phyloP scores from a whole-genome alignment of 2,329 filamentous ascomycete species.

The Saccharata proteae region DNA sequence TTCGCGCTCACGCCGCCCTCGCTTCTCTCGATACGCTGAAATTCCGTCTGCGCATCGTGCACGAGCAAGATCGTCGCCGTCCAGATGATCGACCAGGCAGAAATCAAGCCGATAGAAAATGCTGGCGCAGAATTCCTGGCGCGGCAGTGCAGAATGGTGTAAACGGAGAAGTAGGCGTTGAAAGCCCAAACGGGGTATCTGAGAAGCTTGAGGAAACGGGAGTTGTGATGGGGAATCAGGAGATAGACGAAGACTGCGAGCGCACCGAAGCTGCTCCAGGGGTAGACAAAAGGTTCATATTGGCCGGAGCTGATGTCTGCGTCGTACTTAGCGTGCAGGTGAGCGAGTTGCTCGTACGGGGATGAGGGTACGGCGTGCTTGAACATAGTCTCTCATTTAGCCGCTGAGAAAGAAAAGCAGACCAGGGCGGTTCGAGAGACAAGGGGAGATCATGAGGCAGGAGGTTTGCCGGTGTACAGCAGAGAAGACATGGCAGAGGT shows the following conservation, averaged over 20 bases:
- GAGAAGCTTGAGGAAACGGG: conserved; percentile 25
- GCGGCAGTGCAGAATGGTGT: conserved; percentile 32
- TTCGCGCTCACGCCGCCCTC: conserved; percentile 11
- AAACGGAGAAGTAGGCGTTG: conserved; percentile 31
- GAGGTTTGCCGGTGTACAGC: too few relatives aligned
- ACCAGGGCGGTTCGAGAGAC: too few relatives aligned
- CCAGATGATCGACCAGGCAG: conserved; percentile 44
- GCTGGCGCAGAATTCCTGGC: conserved; percentile 39
- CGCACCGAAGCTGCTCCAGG: conserved; percentile 28
- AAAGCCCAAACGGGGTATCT: conserved; percentile 35
- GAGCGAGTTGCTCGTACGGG: conserved; percentile 20
- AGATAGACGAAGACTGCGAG: conserved; percentile 36
- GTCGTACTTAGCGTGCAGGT: conserved; percentile 30
- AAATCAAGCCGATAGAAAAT: conserved; percentile 43
- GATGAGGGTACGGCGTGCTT: too few relatives aligned
- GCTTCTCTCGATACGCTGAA: conserved; percentile 41
- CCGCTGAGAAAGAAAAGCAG: too few relatives aligned
- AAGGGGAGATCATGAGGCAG: too few relatives aligned
- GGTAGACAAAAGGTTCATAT: conserved; percentile 32
- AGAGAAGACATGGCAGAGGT: too few relatives aligned
- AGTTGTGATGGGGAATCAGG: conserved; percentile 35
- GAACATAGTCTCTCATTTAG: too few relatives aligned
- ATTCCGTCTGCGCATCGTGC: conserved; percentile 43
- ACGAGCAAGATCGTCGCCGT: conserved; percentile 40
- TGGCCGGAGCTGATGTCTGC: conserved; percentile 25